Conservation (phyloP, 192 early-diverging fungal species). For the Geranomyces michiganensis region DNA sequence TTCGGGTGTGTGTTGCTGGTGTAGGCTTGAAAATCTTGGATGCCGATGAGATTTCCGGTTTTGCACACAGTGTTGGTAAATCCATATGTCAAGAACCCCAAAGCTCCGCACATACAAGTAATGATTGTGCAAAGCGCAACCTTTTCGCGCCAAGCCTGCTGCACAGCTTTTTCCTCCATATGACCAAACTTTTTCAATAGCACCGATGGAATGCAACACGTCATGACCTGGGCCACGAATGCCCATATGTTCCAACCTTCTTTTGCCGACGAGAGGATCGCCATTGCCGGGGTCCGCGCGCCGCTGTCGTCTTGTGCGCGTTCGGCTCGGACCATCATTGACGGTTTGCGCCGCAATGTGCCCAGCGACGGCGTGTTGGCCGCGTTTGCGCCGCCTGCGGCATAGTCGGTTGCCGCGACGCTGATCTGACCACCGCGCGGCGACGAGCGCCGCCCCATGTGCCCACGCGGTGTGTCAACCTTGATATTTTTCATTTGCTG, state of each 20-base stretch:
- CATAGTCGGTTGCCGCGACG: neutral
- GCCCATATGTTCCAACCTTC: slow-evolving; percentile 58
- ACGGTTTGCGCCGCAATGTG: neutral
- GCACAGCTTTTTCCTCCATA: slow-evolving; percentile 74
- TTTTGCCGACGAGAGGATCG: neutral
- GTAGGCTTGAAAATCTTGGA: slow-evolving; percentile 20
- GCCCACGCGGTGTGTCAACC: slow-evolving; percentile 6
- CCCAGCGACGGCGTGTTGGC: slow-evolving; percentile 12
- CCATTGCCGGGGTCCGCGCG: slow-evolving; percentile 22
- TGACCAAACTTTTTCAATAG: slow-evolving; percentile 68
- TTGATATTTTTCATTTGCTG: slow-evolving; percentile 15
- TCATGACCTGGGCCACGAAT: slow-evolving; percentile 68
- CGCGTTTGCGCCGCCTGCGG: neutral
- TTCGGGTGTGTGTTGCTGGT: slow-evolving; percentile 16
- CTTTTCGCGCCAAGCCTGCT: slow-evolving; percentile 95
- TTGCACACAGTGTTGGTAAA: slow-evolving; percentile 35
- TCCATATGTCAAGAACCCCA: slow-evolving; percentile 57
- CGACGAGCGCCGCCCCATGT: no score
- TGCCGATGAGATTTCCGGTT: neutral
- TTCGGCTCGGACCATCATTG: slow-evolving; percentile 22
- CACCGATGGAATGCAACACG: slow-evolving; percentile 72
- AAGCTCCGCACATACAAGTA: slow-evolving; percentile 65
- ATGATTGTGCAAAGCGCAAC: slow-evolving; percentile 88
- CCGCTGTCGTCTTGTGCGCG: slow-evolving; percentile 14
- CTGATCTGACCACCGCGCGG: neutral